Base-by-base conservation (phyloP, 2,329 filamentous ascomycete genomes). In the Aspergillus versicolor region DNA sequence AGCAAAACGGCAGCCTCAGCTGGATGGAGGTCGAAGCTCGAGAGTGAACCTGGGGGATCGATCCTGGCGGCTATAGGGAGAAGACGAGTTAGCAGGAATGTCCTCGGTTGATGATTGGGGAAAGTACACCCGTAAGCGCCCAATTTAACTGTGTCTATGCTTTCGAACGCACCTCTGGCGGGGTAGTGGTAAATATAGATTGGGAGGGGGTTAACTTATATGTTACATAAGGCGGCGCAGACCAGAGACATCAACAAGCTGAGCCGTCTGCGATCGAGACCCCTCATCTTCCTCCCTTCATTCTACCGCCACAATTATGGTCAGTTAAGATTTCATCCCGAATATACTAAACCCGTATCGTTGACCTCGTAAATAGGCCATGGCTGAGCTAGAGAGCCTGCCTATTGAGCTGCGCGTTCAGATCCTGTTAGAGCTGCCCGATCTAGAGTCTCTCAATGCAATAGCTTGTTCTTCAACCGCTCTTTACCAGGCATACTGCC, bases 381-480 rank as follows among this genome's bases (percentile, higher is more conserved):
- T 27, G 9, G 1, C 43, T n/a, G 32, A 3, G 3, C 5, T 45
- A 30, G 43, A 45, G 13, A 45, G 3, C 1, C 8, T 45, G 43
- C 43, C 43, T 24, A 45, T 45, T n/a, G 43, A 45, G 43, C 22
- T 45, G 43, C 43, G 22, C 43, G 11, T 30, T n/a, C 22, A 45
- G 1, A 45, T 45, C 17, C 12, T 45, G 22, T 2, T 42, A 5
- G 0, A 42, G 11, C 5, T 63, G 6, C 46, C 49, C 6, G 57
- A 67, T 19, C 19, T 61, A 0, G 19, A 46, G 22, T 49, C 58
- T 7, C 55, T 68, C 3, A 53, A 48, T n/a, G 61, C 57, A 9
- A 30, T 66, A 5, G 56, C 60, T 5, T 52, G 54, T 22, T 57
- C 62, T n/a, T 67, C 65, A 22, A 54, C 56, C 0, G 6, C n/a